Conservation (phyloP, 192 early-diverging fungal genomes). For the Lobosporangium transversale region DNA sequence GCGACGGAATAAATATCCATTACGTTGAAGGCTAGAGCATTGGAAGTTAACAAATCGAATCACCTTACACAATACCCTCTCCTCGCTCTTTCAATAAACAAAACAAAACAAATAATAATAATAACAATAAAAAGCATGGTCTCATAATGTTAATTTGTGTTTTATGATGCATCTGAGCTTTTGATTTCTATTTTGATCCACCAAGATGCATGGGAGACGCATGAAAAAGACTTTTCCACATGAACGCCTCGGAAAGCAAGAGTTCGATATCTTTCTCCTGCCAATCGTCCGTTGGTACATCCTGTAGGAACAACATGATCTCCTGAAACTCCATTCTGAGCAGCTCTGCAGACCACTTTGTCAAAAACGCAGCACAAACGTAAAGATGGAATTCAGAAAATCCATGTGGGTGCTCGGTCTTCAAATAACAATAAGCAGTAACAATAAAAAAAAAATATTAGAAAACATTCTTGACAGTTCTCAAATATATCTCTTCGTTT, state of each 20-base stretch:
- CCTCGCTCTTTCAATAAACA: too few species aligned
- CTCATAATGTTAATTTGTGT: too few species aligned
- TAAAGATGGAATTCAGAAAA: conserved; percentile 99
- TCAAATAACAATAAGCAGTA: not conserved
- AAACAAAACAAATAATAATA: too few species aligned
- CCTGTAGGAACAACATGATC: conserved; percentile 94
- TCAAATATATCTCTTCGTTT: too few species aligned
- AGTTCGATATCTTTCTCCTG: conserved; percentile 91
- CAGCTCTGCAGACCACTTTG: conserved; percentile 92
- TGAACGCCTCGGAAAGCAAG: conserved; percentile 94
- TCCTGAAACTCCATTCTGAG: conserved; percentile 91
- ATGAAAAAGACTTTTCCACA: conserved; percentile 97
- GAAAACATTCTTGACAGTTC: too few species aligned
- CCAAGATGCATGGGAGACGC: conserved; percentile 86
- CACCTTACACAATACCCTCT: too few species aligned
- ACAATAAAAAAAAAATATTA: not conserved
- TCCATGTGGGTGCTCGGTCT: conserved; percentile 87
- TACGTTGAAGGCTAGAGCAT: too few species aligned
- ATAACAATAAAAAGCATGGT: too few species aligned
- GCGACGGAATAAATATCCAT: too few species aligned
- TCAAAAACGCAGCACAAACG: conserved; percentile 97
- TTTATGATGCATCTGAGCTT: too few species aligned
- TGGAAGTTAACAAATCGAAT: too few species aligned
- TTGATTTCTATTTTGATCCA: conserved; percentile 36
- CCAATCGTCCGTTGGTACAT: conserved; percentile 88